Percentiles rank a stretch among this genome's conserved stretches.
phyloP scores from a whole-genome alignment of 805 yeast species.

The Yueomyces sinensis region DNA sequence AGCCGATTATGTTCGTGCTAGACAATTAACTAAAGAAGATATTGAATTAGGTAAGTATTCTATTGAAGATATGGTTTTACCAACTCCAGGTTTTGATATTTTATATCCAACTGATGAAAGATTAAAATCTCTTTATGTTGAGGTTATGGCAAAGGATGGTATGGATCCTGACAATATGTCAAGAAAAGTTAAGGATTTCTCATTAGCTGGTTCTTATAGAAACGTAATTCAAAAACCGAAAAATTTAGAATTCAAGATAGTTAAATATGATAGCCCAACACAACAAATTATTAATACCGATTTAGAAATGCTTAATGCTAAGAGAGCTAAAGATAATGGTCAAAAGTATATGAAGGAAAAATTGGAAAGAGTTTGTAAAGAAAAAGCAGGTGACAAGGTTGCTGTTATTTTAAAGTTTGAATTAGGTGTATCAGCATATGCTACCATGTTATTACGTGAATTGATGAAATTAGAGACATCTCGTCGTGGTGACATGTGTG shows the following conservation, averaged over 20 bases:
- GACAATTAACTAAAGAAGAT: slow-evolving; percentile 65
- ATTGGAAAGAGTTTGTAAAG: slow-evolving; percentile 22
- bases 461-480: slow-evolving; percentile 68
- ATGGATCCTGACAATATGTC: slow-evolving; percentile 79
- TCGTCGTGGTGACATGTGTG: slow-evolving; percentile 36
- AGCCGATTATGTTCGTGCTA: slow-evolving; percentile 48
- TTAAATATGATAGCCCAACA: slow-evolving; percentile 47
- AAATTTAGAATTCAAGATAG: slow-evolving; percentile 45
- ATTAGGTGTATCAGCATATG: slow-evolving; percentile 80
- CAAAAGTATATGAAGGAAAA: slow-evolving; percentile 21
- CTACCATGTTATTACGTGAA: slow-evolving; percentile 95
- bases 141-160: slow-evolving; percentile 65
- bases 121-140: slow-evolving; percentile 48
- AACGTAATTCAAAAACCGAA: slow-evolving; percentile 53
- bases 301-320: slow-evolving; percentile 37
- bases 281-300: slow-evolving; percentile 76
- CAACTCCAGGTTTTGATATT: slow-evolving; percentile 96
- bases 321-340: slow-evolving; percentile 21
- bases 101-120: slow-evolving; percentile 61
- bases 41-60: slow-evolving; percentile 41
- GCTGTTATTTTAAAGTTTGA: slow-evolving; percentile 71
- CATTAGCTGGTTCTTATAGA: slow-evolving; percentile 85
- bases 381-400: slow-evolving; percentile 33
- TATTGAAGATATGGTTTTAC: slow-evolving; percentile 77
- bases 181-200: slow-evolving; percentile 76